Evolutionary conservation across 2,329 filamentous ascomycete genomes (phyloP).

Genomic region (Penicillium hesseltinei): DNA sequence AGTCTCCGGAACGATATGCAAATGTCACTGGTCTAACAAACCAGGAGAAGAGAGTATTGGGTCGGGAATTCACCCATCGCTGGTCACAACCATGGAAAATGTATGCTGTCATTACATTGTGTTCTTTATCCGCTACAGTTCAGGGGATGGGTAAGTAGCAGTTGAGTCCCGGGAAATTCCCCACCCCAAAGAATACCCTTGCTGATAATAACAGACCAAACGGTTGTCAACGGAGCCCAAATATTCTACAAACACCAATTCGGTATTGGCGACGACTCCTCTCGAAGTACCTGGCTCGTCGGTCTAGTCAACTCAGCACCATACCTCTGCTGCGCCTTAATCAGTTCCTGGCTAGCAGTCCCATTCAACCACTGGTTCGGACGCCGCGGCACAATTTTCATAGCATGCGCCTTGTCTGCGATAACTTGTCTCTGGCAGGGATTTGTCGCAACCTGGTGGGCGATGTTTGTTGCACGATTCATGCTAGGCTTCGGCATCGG

Average conservation of each 20-base stretch:
- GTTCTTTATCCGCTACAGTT: conserved; percentile 67
- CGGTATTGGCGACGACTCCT: conserved; percentile 52
- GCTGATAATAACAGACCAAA: conserved; percentile 53
- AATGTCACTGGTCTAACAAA: conserved; percentile 54
- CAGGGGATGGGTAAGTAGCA: conserved; percentile 60
- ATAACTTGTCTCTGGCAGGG: conserved; percentile 56
- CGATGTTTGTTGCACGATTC: conserved; percentile 69
- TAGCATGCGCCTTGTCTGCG: conserved; percentile 69
- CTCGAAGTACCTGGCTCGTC: conserved; percentile 57
- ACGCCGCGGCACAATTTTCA: conserved; percentile 71
- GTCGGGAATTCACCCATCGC: conserved; percentile 61
- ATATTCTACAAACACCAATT: conserved; percentile 63
- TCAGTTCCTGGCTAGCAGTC: conserved; percentile 71
- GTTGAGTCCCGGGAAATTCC: too few relatives aligned
- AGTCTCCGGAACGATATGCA: conserved; percentile 52
- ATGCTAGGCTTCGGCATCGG: conserved; percentile 76
- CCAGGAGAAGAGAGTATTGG: conserved; percentile 58
- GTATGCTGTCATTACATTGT: conserved; percentile 65
- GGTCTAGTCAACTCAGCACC: conserved; percentile 60
- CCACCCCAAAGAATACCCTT: neutral
- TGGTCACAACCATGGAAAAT: conserved; percentile 68
- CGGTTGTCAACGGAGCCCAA: conserved; percentile 67
- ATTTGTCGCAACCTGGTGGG: conserved; percentile 68
- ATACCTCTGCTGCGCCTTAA: conserved; percentile 63
- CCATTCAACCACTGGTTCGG: conserved; percentile 70